A percentile compares a stretch with the other conserved stretches of the same genome.
These are phyloP conservation scores for Arabidopsis thaliana DNA, from an alignment of 345 rosid genomes.

Conservation along the genomic window DNA sequence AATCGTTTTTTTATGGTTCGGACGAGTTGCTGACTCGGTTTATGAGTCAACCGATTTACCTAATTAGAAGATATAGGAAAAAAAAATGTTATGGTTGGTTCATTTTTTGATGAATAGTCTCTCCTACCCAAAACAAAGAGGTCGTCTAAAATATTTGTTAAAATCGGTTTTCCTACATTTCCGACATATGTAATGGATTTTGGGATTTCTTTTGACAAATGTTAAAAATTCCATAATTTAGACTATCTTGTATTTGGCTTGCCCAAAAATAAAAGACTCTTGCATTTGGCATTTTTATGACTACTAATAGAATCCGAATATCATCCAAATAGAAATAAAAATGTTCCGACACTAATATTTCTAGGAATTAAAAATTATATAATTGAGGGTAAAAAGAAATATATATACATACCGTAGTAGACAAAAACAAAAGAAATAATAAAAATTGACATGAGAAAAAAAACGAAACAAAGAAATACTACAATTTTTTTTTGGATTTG, in stretches of 20 bases:
- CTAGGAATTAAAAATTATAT: background rate
- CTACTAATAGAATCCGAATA: too few relatives aligned
- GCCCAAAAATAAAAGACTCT: too few relatives aligned
- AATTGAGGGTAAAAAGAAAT: background rate
- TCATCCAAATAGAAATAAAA: background rate
- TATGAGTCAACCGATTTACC: constrained; percentile 46
- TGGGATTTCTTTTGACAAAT: constrained; percentile 5
- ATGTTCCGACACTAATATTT: too few relatives aligned
- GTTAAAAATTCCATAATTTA: background rate
- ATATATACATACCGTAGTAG: background rate
- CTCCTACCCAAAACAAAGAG: constrained; percentile 20
- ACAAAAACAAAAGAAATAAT: background rate
- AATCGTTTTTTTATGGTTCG: constrained; percentile 34
- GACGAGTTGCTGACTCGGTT: constrained; percentile 45
- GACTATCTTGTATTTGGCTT: too few relatives aligned
- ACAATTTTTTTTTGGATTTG: constrained; percentile 33
- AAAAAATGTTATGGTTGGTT: background rate
- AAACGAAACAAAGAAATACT: background rate
- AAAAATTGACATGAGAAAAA: too few relatives aligned
- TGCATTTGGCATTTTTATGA: too few relatives aligned
- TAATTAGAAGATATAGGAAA: constrained; percentile 1
- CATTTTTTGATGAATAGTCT: constrained; percentile 18
- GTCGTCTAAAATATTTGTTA: constrained; percentile 3
- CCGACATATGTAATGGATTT: constrained; percentile 12
- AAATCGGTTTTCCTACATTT: constrained; percentile 9